These are phyloP conservation scores for Globisporangium echinulatum DNA, from an alignment of 352 stramenopile species.

Conservation along the genomic window DNA sequence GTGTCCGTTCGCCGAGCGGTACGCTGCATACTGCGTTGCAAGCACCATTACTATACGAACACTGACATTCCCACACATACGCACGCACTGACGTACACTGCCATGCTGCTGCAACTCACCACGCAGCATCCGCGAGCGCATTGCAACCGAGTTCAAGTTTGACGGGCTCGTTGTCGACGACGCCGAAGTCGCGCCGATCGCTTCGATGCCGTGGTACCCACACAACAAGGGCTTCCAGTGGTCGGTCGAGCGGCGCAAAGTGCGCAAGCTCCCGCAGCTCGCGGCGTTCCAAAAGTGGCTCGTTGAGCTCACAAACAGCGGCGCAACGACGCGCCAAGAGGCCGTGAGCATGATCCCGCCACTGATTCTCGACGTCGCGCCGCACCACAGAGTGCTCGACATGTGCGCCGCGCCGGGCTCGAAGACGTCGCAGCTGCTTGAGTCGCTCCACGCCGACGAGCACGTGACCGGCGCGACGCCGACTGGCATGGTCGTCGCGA, in stretches of 20 bases:
- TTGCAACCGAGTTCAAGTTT: conserved; percentile 83
- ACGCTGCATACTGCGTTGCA: conserved; percentile 5
- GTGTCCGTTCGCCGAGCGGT: conserved; percentile 78
- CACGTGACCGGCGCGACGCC: conserved; percentile 68
- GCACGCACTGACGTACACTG: not conserved
- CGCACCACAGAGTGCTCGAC: conserved; percentile 93
- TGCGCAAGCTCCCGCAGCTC: conserved; percentile 90
- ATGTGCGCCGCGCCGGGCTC: conserved; percentile 98
- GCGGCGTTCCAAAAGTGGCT: conserved; percentile 96
- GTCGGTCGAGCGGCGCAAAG: conserved; percentile 80
- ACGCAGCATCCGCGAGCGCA: conserved; percentile 76
- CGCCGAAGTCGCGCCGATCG: conserved; percentile 77
- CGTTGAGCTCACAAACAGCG: conserved; percentile 90
- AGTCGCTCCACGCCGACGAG: conserved; percentile 86
- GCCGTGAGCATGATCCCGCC: conserved; percentile 98
- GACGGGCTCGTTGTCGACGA: conserved; percentile 73
- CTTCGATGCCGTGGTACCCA: conserved; percentile 86
- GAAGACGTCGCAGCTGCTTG: conserved; percentile 98
- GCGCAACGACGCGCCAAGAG: conserved; percentile 97
- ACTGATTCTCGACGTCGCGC: conserved; percentile 93
- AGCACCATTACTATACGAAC: not conserved
- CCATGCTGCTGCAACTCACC: no score
- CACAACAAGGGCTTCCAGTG: conserved; percentile 87
- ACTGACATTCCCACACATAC: not conserved
- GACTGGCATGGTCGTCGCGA: conserved; percentile 93